Evolutionary conservation across 306 rosid species (phyloP).

Genomic region (Adenanthera pavonina): DNA sequence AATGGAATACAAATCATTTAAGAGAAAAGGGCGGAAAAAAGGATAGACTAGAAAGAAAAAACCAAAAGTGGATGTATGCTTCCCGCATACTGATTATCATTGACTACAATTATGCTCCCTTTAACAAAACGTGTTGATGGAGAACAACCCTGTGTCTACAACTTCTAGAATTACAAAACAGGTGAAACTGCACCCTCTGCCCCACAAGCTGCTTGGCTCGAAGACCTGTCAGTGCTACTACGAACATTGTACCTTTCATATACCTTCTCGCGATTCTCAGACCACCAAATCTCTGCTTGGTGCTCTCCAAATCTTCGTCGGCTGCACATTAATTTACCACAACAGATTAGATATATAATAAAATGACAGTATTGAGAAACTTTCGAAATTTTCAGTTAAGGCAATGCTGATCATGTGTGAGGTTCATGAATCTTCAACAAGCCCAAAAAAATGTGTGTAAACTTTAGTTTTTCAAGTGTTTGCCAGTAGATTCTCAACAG

Average conservation of each 20-base stretch:
- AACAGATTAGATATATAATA: conserved; percentile 24
- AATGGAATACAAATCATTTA: conserved; percentile 50
- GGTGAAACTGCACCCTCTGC: conserved; percentile 63
- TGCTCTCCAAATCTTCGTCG: conserved; percentile 97
- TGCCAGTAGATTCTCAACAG: not conserved
- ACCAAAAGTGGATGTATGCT: conserved; percentile 32
- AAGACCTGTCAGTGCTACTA: conserved; percentile 66
- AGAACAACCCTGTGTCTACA: conserved; percentile 43
- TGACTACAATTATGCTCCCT: conserved; percentile 41
- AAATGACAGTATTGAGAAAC: not conserved
- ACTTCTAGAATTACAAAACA: conserved; percentile 58
- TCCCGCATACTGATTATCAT: conserved; percentile 45
- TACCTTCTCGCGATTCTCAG: conserved; percentile 87
- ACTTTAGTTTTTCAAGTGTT: not conserved
- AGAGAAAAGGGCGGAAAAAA: conserved; percentile 22
- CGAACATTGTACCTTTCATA: conserved; percentile 87
- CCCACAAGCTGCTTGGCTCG: conserved; percentile 57
- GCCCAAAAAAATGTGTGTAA: not conserved
- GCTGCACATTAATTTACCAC: conserved; percentile 57
- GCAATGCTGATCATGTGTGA: not conserved
- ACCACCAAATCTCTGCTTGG: conserved; percentile 99
- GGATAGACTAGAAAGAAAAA: not conserved
- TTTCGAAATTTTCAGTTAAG: not conserved
- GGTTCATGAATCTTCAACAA: not conserved
- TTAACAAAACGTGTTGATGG: conserved; percentile 58